Evolutionary conservation across 768 basidiomycete species (phyloP).

Genomic region (Boletus subparvulus): DNA sequence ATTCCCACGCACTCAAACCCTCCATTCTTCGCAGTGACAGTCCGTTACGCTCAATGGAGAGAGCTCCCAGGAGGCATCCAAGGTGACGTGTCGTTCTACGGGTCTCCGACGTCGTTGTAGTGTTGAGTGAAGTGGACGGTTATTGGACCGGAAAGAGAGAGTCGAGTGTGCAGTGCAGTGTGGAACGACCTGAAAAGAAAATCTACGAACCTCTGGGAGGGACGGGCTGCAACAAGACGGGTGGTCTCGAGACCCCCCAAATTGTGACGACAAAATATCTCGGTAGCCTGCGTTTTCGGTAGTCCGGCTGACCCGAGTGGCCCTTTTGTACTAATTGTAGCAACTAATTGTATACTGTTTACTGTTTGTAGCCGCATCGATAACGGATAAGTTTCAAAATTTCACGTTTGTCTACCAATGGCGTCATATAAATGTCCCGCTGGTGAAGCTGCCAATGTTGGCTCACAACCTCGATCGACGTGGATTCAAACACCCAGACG

Average conservation of each 20-base stretch:
- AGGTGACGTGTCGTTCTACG: background rate
- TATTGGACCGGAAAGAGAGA: background rate
- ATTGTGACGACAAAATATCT: slow-evolving; percentile 8
- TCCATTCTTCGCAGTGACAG: slow-evolving; percentile 17
- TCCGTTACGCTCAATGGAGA: background rate
- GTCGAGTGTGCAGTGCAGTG: background rate
- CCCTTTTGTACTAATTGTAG: too few species aligned
- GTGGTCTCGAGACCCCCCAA: slow-evolving; percentile 31
- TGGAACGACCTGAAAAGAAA: background rate
- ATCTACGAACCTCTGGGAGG: background rate
- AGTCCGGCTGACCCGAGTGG: background rate
- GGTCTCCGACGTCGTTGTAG: background rate
- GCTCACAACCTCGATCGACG: background rate
- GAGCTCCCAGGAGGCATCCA: background rate
- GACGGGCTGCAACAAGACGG: slow-evolving; percentile 5
- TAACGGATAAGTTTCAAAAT: background rate
- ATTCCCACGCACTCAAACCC: slow-evolving; percentile 34
- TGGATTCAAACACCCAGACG: background rate
- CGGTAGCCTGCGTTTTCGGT: slow-evolving; percentile 5
- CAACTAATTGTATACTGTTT: too few species aligned
- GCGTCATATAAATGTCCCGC: too few species aligned
- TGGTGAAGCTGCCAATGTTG: background rate
- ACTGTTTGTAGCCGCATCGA: background rate
- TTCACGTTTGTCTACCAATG: too few species aligned
- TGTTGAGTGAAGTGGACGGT: background rate